Conservation (phyloP, 2,329 filamentous ascomycete species). For the Hymenoscyphus linearis region DNA sequence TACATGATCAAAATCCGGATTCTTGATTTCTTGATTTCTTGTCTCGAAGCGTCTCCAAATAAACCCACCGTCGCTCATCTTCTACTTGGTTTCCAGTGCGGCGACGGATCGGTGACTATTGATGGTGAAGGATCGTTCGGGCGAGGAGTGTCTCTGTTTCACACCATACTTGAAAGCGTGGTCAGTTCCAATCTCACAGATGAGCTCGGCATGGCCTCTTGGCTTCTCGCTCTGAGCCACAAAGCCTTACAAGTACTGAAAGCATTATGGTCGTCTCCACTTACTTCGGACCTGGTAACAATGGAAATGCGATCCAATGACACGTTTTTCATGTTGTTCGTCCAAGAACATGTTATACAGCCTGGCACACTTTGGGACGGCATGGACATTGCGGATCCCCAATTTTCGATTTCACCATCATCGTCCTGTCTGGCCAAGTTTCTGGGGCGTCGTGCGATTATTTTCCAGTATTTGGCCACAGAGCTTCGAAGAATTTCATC, state of each 20-base stretch:
- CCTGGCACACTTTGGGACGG: conserved; percentile 71
- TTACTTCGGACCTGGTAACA: conserved; percentile 72
- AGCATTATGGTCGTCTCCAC: conserved; percentile 74
- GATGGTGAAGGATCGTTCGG: conserved; percentile 66
- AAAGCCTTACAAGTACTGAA: conserved; percentile 69
- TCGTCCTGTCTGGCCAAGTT: conserved; percentile 50
- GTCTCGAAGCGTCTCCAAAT: conserved; percentile 67
- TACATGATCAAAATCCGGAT: conserved; percentile 82
- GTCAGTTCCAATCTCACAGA: conserved; percentile 60
- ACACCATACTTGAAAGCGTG: conserved; percentile 69
- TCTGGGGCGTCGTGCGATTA: conserved; percentile 67
- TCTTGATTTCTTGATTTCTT: conserved; percentile 78
- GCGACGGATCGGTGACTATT: conserved; percentile 63
- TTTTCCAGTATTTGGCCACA: conserved; percentile 78
- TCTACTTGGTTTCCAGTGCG: conserved; percentile 80
- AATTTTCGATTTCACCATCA: conserved; percentile 57
- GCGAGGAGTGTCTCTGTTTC: conserved; percentile 71
- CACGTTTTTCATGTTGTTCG: conserved; percentile 72
- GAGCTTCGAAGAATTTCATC: conserved; percentile 77
- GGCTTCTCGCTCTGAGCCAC: conserved; percentile 64
- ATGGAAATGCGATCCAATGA: conserved; percentile 74
- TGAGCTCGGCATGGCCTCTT: conserved; percentile 51
- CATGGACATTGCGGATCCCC: conserved; percentile 49
- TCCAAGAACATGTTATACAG: conserved; percentile 65
- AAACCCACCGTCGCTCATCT: conserved; percentile 86